Percentiles rank a stretch among this genome's conserved stretches.
phyloP scores from a whole-genome alignment of 2,329 filamentous ascomycete genomes.

The Ceratocystiopsis sp. region DNA sequence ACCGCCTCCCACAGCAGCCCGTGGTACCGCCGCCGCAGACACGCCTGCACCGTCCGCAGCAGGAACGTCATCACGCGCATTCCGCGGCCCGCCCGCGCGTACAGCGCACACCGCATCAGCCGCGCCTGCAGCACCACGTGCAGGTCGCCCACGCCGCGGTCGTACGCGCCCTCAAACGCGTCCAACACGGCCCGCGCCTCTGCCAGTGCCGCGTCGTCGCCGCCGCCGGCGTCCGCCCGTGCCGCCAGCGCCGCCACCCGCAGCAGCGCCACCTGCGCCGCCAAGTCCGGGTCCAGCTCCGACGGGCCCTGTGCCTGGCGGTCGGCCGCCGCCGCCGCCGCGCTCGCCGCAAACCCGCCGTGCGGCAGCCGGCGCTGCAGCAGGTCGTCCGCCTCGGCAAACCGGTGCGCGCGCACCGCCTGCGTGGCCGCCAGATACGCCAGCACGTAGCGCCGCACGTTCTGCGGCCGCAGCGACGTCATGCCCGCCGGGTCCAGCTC shows the following conservation, averaged over 20 bases:
- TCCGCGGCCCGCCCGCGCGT: slow-evolving; percentile 49
- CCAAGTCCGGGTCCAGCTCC: slow-evolving; percentile 34
- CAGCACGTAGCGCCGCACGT: slow-evolving; percentile 4
- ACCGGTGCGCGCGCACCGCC: slow-evolving; percentile 5
- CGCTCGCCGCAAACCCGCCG: slow-evolving; percentile 1
- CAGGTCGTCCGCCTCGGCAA: slow-evolving; percentile 8
- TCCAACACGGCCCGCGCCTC: slow-evolving; percentile 24
- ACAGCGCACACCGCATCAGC: slow-evolving; percentile 53
- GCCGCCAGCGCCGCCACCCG: slow-evolving; percentile 34
- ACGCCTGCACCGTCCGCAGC: slow-evolving; percentile 57
- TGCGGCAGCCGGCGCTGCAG: slow-evolving; percentile 5
- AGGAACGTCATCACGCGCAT: slow-evolving; percentile 62
- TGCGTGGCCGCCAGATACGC: slow-evolving; percentile 4
- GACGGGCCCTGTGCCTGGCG: slow-evolving; percentile 11
- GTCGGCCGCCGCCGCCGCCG: neutral
- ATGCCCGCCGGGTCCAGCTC: slow-evolving; percentile 9
- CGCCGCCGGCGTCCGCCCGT: slow-evolving; percentile 18
- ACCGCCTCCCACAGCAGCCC: slow-evolving; percentile 58
- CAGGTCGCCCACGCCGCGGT: slow-evolving; percentile 24
- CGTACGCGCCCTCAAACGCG: slow-evolving; percentile 7
- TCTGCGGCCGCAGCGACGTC: slow-evolving; percentile 5
- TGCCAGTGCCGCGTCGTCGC: slow-evolving; percentile 1
- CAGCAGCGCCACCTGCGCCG: slow-evolving; percentile 32
- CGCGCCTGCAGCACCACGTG: slow-evolving; percentile 46
- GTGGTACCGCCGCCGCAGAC: slow-evolving; percentile 51